Percentiles rank a stretch among this genome's conserved stretches.
These are phyloP conservation scores for Prunus mira DNA, from an alignment of 306 rosid genomes.

Conservation along the genomic window DNA sequence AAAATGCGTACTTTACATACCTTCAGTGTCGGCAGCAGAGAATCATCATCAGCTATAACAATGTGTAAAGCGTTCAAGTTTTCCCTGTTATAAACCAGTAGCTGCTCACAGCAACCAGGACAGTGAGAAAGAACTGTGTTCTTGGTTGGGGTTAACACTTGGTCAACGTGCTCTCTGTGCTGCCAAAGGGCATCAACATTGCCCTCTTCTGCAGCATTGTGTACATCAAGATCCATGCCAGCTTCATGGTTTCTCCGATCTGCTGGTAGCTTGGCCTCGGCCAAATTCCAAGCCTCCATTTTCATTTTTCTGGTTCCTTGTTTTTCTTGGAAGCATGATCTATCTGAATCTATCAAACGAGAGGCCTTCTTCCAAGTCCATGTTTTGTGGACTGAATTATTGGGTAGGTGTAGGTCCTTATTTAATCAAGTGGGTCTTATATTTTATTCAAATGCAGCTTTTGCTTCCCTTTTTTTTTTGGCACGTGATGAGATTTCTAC, in stretches of 20 bases:
- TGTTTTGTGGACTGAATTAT: neutral
- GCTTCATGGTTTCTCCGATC: neutral
- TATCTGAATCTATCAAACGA: neutral
- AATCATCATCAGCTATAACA: neutral
- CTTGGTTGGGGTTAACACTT: neutral
- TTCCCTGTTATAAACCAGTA: neutral
- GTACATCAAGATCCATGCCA: neutral
- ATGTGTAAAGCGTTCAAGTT: neutral
- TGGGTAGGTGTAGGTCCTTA: neutral
- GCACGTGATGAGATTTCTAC: too few species aligned
- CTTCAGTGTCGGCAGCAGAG: neutral
- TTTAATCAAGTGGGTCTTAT: too few species aligned
- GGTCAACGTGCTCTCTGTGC: too few species aligned
- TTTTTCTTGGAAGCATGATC: too few species aligned
- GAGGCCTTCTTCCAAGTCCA: neutral
- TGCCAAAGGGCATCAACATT: neutral
- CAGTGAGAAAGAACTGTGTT: slow-evolving; percentile 6
- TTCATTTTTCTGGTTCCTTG: neutral
- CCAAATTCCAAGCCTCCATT: neutral
- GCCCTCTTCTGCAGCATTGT: neutral
- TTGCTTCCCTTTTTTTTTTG: too few species aligned
- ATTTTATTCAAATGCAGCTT: too few species aligned
- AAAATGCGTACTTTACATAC: neutral
- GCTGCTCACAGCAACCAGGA: neutral
- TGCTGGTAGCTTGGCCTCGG: neutral